Base-by-base conservation (phyloP, 768 basidiomycete species). In the Gautieria morchelliformis region DNA sequence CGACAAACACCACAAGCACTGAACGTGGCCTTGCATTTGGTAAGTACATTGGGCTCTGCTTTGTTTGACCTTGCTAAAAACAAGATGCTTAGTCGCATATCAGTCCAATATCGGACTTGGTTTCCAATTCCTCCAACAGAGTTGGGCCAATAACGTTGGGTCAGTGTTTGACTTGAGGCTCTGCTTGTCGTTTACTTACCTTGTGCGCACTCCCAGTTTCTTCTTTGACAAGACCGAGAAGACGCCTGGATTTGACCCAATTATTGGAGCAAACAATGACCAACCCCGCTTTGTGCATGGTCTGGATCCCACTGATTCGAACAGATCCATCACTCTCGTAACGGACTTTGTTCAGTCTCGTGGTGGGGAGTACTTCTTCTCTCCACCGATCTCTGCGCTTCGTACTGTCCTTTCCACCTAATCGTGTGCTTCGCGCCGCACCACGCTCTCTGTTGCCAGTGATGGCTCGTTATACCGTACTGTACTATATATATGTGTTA, bases 301-400 rank as follows among this genome's bases (percentile, higher is more conserved):
- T 15, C 45, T 50, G n/a, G 53, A 59, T 33, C 55, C 55, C 14
- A 32, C 20, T 32, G 33, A 56, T 46, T 8, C 42, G 22, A 56
- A 22, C 24, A 9, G 44, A 4, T 24, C 49, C 10, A 58, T 64
- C 17, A 39, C 63, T 4, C 44, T 69, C 17, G 60, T 62, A 1
- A 58, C 53, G 7, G 58, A 68, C 30, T 78, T 75, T 59, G 69
- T 80, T 48, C 63, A 72, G 35, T 69, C 79, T 44, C 71, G 74
- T 22, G 76, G 79, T 41, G 78, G 79, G 56, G 79, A 78, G 61
- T 79, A 79, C 63, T 80, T 79, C 66, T 80, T 79, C 66, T 67
- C 73, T 4, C 80, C 79, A 0, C 76, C 77, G 20, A 64, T 79
- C 53, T 73, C 73, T 35, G 74, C 71, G 6, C 66, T 80, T 17